phyloP scores from a whole-genome alignment of 108 stramenopile species.

The Skeletonema potamos region DNA sequence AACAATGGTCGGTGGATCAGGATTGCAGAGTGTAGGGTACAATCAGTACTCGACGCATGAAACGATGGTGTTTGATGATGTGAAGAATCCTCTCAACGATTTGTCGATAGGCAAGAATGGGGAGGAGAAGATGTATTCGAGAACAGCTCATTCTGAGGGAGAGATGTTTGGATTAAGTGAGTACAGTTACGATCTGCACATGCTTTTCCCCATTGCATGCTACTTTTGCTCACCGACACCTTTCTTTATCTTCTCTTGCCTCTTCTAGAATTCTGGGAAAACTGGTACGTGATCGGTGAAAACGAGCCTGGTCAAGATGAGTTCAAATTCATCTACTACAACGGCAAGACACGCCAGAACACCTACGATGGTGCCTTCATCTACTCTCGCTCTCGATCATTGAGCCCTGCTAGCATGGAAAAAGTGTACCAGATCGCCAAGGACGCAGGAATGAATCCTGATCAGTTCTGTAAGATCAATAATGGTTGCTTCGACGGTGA shows the following conservation, averaged over 20 bases:
- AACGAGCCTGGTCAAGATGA: slow-evolving; percentile 76
- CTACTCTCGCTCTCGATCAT: slow-evolving; percentile 83
- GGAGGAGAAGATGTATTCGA: slow-evolving; percentile 64
- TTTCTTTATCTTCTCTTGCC: slow-evolving; percentile 3
- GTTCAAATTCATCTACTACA: slow-evolving; percentile 97
- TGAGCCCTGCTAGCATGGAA: slow-evolving; percentile 74
- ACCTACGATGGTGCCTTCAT: slow-evolving; percentile 97
- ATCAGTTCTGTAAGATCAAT: slow-evolving; percentile 89
- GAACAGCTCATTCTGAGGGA: slow-evolving; percentile 91
- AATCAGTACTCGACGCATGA: slow-evolving; percentile 85
- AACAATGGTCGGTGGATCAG: slow-evolving; percentile 33
- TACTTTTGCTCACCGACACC: not conserved
- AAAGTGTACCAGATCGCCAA: slow-evolving; percentile 88
- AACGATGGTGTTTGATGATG: slow-evolving; percentile 83
- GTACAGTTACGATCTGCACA: slow-evolving; percentile 13
- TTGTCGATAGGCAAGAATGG: slow-evolving; percentile 51
- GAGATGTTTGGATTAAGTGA: slow-evolving; percentile 93
- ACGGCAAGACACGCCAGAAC: slow-evolving; percentile 95
- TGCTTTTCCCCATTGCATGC: not conserved
- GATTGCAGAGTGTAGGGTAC: slow-evolving; percentile 70
- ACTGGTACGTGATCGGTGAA: slow-evolving; percentile 94
- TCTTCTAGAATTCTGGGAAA: slow-evolving; percentile 93
- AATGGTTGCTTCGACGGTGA: slow-evolving; percentile 81
- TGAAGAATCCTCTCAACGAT: slow-evolving; percentile 25
- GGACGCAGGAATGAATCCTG: slow-evolving; percentile 90